These are phyloP conservation scores for Eucommia ulmoides DNA, from an alignment of 257 asterid species.

Conservation along the genomic window DNA sequence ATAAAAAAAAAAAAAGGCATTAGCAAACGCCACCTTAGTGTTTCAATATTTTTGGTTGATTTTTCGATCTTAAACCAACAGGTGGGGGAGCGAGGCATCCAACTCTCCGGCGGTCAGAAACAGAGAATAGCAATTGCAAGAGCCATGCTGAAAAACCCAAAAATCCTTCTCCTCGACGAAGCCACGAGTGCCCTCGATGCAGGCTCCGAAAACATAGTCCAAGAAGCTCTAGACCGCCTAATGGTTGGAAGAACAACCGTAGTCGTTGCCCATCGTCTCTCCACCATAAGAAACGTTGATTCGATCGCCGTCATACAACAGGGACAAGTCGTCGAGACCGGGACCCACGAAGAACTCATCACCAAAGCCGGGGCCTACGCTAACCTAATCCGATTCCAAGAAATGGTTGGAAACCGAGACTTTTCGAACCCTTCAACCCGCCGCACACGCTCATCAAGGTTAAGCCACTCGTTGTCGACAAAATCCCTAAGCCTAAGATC, in stretches of 20 bases:
- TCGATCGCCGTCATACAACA: conserved; percentile 90
- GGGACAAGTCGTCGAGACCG: conserved; percentile 92
- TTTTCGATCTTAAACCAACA: conserved; percentile 12
- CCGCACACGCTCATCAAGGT: conserved; percentile 73
- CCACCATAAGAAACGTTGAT: conserved; percentile 79
- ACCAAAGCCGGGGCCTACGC: conserved; percentile 85
- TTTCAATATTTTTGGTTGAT: neutral
- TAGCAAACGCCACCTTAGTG: no score
- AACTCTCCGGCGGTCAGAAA: conserved; percentile 92
- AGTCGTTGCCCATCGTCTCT: conserved; percentile 91
- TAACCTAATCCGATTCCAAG: conserved; percentile 76
- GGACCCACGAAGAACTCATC: conserved; percentile 85
- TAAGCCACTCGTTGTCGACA: conserved; percentile 83
- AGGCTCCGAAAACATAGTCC: conserved; percentile 79
- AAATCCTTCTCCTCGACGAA: conserved; percentile 81
- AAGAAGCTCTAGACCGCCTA: conserved; percentile 86
- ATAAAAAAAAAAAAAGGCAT: no score
- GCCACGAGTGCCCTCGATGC: conserved; percentile 96
- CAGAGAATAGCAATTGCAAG: conserved; percentile 93
- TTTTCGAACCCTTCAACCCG: conserved; percentile 81
- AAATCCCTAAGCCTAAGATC: conserved; percentile 96
- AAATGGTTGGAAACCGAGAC: conserved; percentile 79
- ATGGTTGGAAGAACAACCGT: conserved; percentile 91
- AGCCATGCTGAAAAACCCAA: conserved; percentile 87
- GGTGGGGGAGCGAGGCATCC: conserved; percentile 99